Base-by-base conservation (phyloP, 192 early-diverging fungal species). In the Piromyces finnis region DNA sequence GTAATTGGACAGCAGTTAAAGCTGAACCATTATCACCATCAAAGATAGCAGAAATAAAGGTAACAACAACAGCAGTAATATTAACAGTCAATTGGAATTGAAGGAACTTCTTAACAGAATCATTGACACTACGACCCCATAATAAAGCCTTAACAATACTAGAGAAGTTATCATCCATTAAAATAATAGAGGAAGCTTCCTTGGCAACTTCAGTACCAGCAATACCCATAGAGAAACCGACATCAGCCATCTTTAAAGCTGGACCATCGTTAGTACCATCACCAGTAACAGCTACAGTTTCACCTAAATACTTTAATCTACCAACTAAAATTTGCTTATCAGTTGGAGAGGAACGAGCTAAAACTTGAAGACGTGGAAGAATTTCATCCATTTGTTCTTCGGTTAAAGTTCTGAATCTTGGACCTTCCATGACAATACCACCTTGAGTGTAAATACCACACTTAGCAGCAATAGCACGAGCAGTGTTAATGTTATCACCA, bases 21-120 rank as follows among this genome's bases (percentile, higher is more conserved):
- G 94, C 95, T 2, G 96, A 91, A 68, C 89, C 87, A 83, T 95
- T 89, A 13, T 88, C 82, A 26, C 80, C 80, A 77, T 90, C 90
- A 6, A 86, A 85, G 0, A 94, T 86, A 29, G 94, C 90, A 1
- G 94, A 92, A 27, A 95, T 86, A 83, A 95, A 92, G 0, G 94
- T 92, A 79, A 95, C 84, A 12, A 94, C 79, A 18, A 95, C 94
- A 28, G 94, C 94, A 0, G 94, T 94, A 35, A 98, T 86, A 84
- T 99, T 99, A 84, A 99, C 98, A 0, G 98, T 97, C 59, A 99
- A 83, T 86, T 99, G 98, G 89, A 99, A 99, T 89, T 98, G 95
- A 83, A 99, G 84, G 82, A 99, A 99, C 89, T 98, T 99, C 79
- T 95, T 95, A 78, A 99, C 96, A 1, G 95, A 87, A 84, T 99